Evolutionary conservation across 1,284 basidiomycete genomes (phyloP), one percentile per base, ranked within the genome.

Genomic region (Ganoderma leucocontextum): DNA sequence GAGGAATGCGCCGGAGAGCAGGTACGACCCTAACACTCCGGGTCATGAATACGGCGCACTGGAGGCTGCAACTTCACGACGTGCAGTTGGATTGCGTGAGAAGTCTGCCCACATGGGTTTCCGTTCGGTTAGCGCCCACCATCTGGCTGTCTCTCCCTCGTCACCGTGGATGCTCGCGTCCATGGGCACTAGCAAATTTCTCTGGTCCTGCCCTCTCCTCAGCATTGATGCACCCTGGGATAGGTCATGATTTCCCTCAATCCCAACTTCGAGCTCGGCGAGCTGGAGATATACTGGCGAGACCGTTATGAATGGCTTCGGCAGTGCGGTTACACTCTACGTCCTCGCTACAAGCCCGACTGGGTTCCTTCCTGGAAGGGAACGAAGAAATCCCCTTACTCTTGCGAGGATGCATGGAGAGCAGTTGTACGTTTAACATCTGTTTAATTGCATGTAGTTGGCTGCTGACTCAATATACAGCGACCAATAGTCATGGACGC

Each of bases 401-500:
- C 33, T 49, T 49, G 47, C 5, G 73, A 74, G 19, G 73, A 74
- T 35, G 71, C 68, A 1, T 19, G n/a, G 29, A 25, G 60, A 9
- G 22, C 39, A 9, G 19, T 29, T 17, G 29, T 61, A 13, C 60
- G 60, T 12, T 29, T 15, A 6, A 19, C 36, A 7, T 0, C 25
- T 1, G 12, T 59, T 2, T 2, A 22, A 4, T 62, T 67, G 76
- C 76, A 38, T 73, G 69, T 61, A 67, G 69, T 10, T 73, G 70
- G 0, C 22, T 78, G 5, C 59, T 79, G 9, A 74, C 75, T 1
- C 47, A 62, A 1, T 55, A 76, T 1, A 25, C 19, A 68, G 53
- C 19, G 61, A 70, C 9, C 74, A 70, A 63, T 76, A n/a, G n/a
- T 69, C 42, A 41, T 73, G 17, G 70, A 73, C 52, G 73, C 73